Evolutionary conservation across 164 flowering plant genomes (phyloP).

Genomic region (Annona squamosa): DNA sequence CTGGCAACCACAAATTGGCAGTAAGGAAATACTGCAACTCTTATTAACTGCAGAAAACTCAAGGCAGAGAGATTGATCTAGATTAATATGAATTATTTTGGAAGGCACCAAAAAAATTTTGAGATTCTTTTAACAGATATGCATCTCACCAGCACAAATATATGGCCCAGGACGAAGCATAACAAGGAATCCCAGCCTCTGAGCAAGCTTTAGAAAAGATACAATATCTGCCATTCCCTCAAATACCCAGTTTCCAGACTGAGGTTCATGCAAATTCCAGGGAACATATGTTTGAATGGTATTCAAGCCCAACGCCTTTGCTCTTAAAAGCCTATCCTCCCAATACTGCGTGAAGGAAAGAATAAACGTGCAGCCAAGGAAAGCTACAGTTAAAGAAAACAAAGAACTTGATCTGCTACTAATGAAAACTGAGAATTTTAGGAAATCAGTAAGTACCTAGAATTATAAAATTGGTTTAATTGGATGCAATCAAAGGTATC

Average conservation of each 20-base stretch:
- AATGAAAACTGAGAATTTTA: background rate
- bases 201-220: constrained; percentile 69
- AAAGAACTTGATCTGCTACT: background rate
- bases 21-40: too few species aligned
- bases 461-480: background rate
- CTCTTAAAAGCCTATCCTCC: constrained; percentile 91
- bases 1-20: background rate
- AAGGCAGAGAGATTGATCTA: background rate
- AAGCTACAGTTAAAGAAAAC: background rate
- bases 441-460: background rate
- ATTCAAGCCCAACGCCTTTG: constrained; percentile 92
- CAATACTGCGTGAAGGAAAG: constrained; percentile 58
- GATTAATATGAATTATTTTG: background rate
- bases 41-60: background rate
- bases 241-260: constrained; percentile 53
- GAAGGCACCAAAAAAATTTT: background rate
- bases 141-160: constrained; percentile 76
- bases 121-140: background rate
- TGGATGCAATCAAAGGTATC: background rate
- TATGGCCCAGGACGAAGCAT: constrained; percentile 98
- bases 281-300: constrained; percentile 96
- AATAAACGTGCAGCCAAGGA: background rate
- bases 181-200: constrained; percentile 70
- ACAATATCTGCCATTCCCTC: constrained; percentile 76
- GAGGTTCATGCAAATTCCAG: constrained; percentile 95